phyloP scores from a whole-genome alignment of 2,329 filamentous ascomycete species.

The Emmonsiellopsis sp. region DNA sequence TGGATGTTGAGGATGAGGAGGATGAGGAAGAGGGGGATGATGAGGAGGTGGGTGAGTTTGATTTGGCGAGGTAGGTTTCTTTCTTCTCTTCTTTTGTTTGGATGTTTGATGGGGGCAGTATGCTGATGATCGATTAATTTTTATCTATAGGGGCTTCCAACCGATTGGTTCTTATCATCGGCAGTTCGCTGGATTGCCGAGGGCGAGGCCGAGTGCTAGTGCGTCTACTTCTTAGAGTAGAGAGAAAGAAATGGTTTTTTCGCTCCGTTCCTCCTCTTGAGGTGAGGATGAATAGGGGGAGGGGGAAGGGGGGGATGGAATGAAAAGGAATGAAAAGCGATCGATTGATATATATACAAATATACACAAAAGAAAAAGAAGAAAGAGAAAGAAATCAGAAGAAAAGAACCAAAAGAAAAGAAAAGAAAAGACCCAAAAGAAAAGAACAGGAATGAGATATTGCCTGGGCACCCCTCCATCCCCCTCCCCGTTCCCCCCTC shows the following conservation, averaged over 20 bases:
- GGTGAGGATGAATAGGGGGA: too few species aligned
- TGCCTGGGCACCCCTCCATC: too few species aligned
- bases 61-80: slow-evolving; percentile 35
- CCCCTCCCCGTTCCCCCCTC: too few species aligned
- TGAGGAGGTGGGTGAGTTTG: slow-evolving; percentile 35
- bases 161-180: slow-evolving; percentile 40
- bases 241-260: neutral
- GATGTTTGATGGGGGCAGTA: neutral
- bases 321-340: neutral
- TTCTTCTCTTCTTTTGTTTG: neutral
- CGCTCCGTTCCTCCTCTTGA: too few species aligned
- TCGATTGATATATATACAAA: neutral
- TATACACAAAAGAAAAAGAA: neutral
- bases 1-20: slow-evolving; percentile 6
- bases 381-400: neutral
- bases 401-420: neutral
- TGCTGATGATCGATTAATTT: neutral
- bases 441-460: too few species aligned
- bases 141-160: slow-evolving; percentile 35
- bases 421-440: neutral
- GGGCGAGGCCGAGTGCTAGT: slow-evolving; percentile 10
- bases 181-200: slow-evolving; percentile 22
- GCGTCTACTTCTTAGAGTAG: slow-evolving; percentile 10
- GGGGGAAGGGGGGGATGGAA: too few species aligned
- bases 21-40: slow-evolving; percentile 27